A percentile compares a stretch with the other conserved stretches of the same genome.
These are phyloP conservation scores for Paecilomyces dactylethromorphus DNA, from an alignment of 2,329 filamentous ascomycete species.

Conservation along the genomic window DNA sequence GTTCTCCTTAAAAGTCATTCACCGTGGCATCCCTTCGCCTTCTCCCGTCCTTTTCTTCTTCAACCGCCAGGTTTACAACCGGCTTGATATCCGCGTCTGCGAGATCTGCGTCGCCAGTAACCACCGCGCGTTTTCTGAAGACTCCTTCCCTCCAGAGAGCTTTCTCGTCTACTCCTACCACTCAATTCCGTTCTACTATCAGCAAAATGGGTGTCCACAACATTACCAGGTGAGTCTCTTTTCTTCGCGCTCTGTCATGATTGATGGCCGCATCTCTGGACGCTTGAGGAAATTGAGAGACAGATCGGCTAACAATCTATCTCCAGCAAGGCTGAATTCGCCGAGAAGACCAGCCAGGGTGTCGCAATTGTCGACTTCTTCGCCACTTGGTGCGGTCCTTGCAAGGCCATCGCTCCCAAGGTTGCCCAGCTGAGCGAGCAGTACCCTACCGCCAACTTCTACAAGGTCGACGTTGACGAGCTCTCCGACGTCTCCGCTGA, in stretches of 20 bases:
- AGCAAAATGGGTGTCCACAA: slow-evolving; percentile 43
- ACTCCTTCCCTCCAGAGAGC: slow-evolving; percentile 7
- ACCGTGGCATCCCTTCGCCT: slow-evolving; percentile 18
- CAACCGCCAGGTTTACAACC: slow-evolving; percentile 7
- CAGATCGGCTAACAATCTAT: slow-evolving; percentile 10
- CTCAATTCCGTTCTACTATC: slow-evolving; percentile 37
- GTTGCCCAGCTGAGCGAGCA: slow-evolving; percentile 58
- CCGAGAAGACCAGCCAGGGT: slow-evolving; percentile 38
- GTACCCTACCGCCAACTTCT: slow-evolving; percentile 62
- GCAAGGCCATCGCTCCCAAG: slow-evolving; percentile 79
- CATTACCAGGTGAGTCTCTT: slow-evolving; percentile 28
- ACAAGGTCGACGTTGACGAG: slow-evolving; percentile 87
- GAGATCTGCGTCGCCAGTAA: background rate
- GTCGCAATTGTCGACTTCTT: slow-evolving; percentile 77
- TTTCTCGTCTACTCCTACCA: slow-evolving; percentile 23
- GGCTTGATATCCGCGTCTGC: background rate
- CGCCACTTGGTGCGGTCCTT: slow-evolving; percentile 89
- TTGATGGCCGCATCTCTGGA: slow-evolving; percentile 5
- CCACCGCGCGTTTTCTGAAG: slow-evolving; percentile 1
- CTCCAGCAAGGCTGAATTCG: slow-evolving; percentile 54
- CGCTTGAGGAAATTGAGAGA: no score
- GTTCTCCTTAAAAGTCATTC: slow-evolving; percentile 15
- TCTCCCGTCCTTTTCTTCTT: slow-evolving; percentile 10
- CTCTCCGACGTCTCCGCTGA: slow-evolving; percentile 68
- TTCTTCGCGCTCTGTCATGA: slow-evolving; percentile 8